Base-by-base conservation (phyloP, 148 eudicot genomes). In the Linanthus parryae region DNA sequence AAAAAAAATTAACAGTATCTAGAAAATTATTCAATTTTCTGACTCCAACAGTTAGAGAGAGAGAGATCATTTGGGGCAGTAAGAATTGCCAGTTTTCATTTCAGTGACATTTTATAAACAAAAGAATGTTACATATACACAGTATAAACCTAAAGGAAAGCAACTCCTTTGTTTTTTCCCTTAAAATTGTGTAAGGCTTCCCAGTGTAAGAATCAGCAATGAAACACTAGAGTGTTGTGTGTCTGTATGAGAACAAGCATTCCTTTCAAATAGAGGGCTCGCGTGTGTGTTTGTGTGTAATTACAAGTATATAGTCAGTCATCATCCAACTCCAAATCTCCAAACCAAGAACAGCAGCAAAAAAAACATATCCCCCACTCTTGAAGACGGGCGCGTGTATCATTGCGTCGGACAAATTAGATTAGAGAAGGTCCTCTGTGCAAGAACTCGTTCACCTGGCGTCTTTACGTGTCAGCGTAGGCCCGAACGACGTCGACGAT, bases 401-500 rank as follows among this genome's bases (percentile, higher is more conserved):
- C 18, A 13, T 14, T 20, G 39, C 31, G 19, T 21, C 17, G 26
- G 10, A 45, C 12, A 25, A 14, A 24, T 24, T 20, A 25, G 38
- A 12, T 49, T 59, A 45, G 53, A 34, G 27, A 43, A 31, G 58
- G 58, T 66, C 58, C 59, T 66, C 54, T 33, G 33, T 5, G 14
- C 53, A 56, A 67, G 61, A 62, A 62, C 57, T 56, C 64, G n/a
- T 53, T 53, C 58, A 33, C 29, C 37, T 53, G 23, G 28, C 17
- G 43, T 10, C 44, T 38, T 57, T 50, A 73, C 19, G 54, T 24
- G 46, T 69, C 57, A 48, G 60, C 39, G 22, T 62, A 61, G 28
- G 79, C 76, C 14, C 70, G 77, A 29, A 89, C 97, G 28, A 82
- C 79, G 56, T 89, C 97, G 26, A 69, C 9, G 20, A 89, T 82